These are phyloP conservation scores for Hamamelis virginiana DNA, from an alignment of 164 flowering plant species.

Conservation along the genomic window DNA sequence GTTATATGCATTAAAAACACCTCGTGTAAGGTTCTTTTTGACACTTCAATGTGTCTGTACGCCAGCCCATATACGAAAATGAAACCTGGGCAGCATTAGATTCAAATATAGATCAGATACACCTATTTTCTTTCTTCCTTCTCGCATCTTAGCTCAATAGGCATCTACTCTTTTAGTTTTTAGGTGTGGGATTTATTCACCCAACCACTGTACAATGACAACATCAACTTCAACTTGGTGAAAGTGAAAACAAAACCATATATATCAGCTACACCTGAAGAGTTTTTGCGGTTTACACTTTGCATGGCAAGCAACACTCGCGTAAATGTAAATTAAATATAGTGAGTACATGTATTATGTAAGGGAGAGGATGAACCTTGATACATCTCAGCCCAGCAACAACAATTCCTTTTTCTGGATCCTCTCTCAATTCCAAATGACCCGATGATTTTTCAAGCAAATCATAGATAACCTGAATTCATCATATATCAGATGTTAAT, in stretches of 20 bases:
- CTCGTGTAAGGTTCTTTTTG: no score
- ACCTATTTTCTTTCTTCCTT: no score
- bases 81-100: no score
- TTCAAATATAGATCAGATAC: no score
- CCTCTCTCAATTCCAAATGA: slow-evolving; percentile 91
- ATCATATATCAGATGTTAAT: slow-evolving; percentile 11
- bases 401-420: slow-evolving; percentile 76
- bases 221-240: no score
- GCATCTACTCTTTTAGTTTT: background rate
- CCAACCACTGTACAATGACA: no score
- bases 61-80: no score
- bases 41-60: no score
- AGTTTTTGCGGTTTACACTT: background rate
- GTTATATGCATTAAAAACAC: no score
- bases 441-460: slow-evolving; percentile 89
- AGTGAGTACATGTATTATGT: background rate
- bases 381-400: slow-evolving; percentile 84
- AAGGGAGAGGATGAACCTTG: slow-evolving; percentile 48
- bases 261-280: no score
- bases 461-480: slow-evolving; percentile 83
- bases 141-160: background rate
- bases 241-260: no score
- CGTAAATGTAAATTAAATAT: background rate
- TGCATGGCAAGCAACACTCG: background rate
- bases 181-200: background rate